Conservation (phyloP, 2,329 filamentous ascomycete genomes). For the Davidsoniella virescens region DNA sequence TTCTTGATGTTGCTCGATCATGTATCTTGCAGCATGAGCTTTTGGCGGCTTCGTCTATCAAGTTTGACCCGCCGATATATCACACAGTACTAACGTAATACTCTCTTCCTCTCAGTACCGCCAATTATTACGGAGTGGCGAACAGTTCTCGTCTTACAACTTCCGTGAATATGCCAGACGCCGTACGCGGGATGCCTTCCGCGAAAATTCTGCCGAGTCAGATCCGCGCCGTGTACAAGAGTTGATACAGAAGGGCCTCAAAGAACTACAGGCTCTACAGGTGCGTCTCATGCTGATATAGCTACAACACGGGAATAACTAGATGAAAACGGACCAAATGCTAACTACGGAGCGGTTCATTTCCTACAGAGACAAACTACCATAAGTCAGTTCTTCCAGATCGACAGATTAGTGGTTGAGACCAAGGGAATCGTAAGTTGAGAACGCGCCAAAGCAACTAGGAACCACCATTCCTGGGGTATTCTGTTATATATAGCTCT, state of each 20-base stretch:
- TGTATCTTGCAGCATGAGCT: too few relatives aligned
- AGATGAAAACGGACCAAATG: too few relatives aligned
- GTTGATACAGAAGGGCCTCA: constrained; percentile 72
- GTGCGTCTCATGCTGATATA: constrained; percentile 28
- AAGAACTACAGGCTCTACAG: constrained; percentile 81
- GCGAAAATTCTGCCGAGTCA: constrained; percentile 55
- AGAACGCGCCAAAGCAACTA: background rate
- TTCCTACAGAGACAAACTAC: constrained; percentile 71
- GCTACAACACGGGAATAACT: too few relatives aligned
- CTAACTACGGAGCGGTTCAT: too few relatives aligned
- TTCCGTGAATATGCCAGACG: constrained; percentile 93
- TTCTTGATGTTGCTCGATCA: too few relatives aligned
- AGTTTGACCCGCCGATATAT: too few relatives aligned
- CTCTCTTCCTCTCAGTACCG: constrained; percentile 49
- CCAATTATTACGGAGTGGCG: constrained; percentile 70
- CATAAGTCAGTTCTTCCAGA: constrained; percentile 85
- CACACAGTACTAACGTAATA: background rate
- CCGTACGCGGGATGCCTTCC: constrained; percentile 79
- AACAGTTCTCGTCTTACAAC: constrained; percentile 87
- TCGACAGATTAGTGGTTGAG: constrained; percentile 84
- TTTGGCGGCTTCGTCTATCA: background rate
- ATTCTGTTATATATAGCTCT: background rate
- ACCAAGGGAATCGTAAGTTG: constrained; percentile 10
- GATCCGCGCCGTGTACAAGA: constrained; percentile 72
- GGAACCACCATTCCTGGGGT: background rate